Evolutionary conservation across 441 rosid genomes (phyloP).

Genomic region (Corymbia calophylla): DNA sequence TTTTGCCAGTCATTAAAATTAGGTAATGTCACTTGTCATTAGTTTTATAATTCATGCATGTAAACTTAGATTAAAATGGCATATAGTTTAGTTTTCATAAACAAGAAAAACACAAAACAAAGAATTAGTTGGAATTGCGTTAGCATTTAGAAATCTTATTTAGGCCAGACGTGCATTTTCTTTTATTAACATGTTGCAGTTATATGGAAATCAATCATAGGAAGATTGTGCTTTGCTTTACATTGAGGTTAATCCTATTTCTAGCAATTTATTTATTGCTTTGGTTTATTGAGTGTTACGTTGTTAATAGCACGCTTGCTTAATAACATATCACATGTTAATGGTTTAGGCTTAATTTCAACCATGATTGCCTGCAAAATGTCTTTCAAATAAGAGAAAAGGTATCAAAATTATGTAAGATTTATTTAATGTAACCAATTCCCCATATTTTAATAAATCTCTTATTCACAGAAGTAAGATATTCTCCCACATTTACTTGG

Average conservation of each 20-base stretch:
- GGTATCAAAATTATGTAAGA: accelerated
- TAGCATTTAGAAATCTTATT: not conserved
- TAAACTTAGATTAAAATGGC: not conserved
- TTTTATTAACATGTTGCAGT: not conserved
- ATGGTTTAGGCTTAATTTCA: not conserved
- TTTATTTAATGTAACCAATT: not conserved
- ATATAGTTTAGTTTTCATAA: not conserved
- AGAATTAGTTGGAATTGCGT: not conserved
- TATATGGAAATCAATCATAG: no score
- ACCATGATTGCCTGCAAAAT: accelerated
- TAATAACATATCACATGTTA: no score
- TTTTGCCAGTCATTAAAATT: not conserved
- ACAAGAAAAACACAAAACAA: not conserved
- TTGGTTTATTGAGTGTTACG: accelerated
- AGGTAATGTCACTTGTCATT: not conserved
- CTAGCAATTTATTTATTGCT: not conserved
- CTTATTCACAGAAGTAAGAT: accelerated
- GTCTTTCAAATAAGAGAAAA: accelerated
- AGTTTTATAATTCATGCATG: not conserved
- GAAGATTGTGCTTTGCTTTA: not conserved
- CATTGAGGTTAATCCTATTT: accelerated
- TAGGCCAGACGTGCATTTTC: not conserved
- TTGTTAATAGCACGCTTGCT: accelerated
- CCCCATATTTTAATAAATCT: not conserved
- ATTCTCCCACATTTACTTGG: not conserved